Evolutionary conservation across 225 moss, liverwort and hornwort species (phyloP), one percentile per base, ranked within the genome.

Genomic region (Takakia lepidozioides): DNA sequence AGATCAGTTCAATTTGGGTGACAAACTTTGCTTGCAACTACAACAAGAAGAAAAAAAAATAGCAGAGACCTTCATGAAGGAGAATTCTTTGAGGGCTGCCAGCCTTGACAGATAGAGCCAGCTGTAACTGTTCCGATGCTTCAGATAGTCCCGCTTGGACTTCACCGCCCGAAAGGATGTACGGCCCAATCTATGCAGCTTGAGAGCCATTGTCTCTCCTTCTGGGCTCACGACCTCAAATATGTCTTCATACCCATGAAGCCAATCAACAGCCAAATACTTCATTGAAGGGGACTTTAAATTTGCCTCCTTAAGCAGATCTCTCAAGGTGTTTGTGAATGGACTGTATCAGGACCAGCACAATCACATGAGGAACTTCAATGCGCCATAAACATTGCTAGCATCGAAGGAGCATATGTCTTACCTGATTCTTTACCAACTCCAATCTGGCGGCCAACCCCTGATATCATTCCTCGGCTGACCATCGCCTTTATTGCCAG

Each of bases 151-250:
- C 49, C 93, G 86, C 58, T 95, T 95, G 2, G 86, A 48, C 58
- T 95, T 95, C 22, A 95, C 93, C 35, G 93, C 93, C 11, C 93
- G 89, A 18, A 95, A 95, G 27, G 93, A 95, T 27, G 93, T 95
- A 3, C 93, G 83, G 17, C 93, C 89, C 23, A 95, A 67, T 46
- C 93, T 76, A 35, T 95, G 93, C 70, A 95, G 53, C 72, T 95
- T 95, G 58, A 95, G 71, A 1, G 89, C 89, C 89, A 95, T 82
- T 9, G 84, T 78, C 63, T 73, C 81, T 34, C 93, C 93, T 57
- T 95, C 89, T 56, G 89, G 86, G 46, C 83, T 84, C 25, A 84
- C 76, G 32, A 95, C 93, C 80, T 95, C 93, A 61, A 89, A 89
- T 29, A 95, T 95, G 41, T 95, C 93, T 93, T 60, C 57, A 67